A percentile compares a stretch with the other conserved stretches of the same genome.
Evolutionary conservation across 768 basidiomycete species (phyloP).

Genomic region (Multifurca ochricompacta): DNA sequence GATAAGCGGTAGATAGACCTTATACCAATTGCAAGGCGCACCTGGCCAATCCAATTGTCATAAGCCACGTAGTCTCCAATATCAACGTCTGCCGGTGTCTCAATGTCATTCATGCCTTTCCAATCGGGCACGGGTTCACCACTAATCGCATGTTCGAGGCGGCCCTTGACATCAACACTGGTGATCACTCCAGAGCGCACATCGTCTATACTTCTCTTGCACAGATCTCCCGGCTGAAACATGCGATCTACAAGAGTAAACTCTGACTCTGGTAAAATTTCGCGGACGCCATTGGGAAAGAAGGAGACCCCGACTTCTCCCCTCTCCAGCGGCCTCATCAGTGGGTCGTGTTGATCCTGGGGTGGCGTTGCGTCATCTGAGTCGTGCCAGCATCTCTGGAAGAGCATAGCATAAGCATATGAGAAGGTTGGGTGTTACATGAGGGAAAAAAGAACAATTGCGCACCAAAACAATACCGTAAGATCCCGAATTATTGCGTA

Average conservation of each 20-base stretch:
- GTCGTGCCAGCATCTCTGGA: slow-evolving; percentile 84
- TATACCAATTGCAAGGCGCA: slow-evolving; percentile 29
- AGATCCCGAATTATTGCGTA: slow-evolving; percentile 29
- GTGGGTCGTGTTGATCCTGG: slow-evolving; percentile 47
- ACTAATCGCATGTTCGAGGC: slow-evolving; percentile 69
- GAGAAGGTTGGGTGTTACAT: background rate
- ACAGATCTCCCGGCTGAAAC: slow-evolving; percentile 72
- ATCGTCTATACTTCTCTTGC: slow-evolving; percentile 72
- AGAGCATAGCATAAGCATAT: slow-evolving; percentile 5
- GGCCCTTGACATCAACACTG: slow-evolving; percentile 52
- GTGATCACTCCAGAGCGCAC: slow-evolving; percentile 69
- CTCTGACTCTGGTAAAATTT: slow-evolving; percentile 64
- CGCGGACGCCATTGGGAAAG: slow-evolving; percentile 44
- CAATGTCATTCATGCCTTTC: slow-evolving; percentile 51
- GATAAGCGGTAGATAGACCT: slow-evolving; percentile 10
- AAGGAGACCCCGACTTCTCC: slow-evolving; percentile 84
- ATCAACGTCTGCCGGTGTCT: slow-evolving; percentile 51
- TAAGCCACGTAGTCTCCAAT: slow-evolving; percentile 76
- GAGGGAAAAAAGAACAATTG: slow-evolving; percentile 4
- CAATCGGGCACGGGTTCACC: slow-evolving; percentile 52
- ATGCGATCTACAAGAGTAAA: slow-evolving; percentile 67
- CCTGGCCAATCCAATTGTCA: slow-evolving; percentile 88
- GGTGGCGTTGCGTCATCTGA: slow-evolving; percentile 57
- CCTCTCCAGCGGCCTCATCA: slow-evolving; percentile 63
- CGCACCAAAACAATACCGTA: slow-evolving; percentile 61